These are phyloP conservation scores for Coniochaeta sp. DNA, from an alignment of 2,329 filamentous ascomycete species.

Conservation along the genomic window DNA sequence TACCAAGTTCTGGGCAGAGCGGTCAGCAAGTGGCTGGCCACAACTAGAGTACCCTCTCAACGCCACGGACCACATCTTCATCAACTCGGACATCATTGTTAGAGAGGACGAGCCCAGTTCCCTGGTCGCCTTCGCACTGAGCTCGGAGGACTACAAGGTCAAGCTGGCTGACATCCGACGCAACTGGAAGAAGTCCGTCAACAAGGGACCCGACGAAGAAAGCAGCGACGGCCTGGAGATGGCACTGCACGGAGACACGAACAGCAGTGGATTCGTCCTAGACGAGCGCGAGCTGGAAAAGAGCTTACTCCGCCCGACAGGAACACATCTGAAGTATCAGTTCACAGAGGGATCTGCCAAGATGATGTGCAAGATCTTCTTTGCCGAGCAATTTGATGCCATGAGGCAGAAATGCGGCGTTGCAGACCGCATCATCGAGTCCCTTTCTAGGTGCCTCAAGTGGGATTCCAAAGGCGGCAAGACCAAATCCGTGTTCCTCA, in stretches of 20 bases:
- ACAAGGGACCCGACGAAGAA: conserved; percentile 24
- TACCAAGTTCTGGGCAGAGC: conserved; percentile 96
- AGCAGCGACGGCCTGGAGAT: conserved; percentile 17
- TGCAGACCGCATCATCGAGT: conserved; percentile 89
- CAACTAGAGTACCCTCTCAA: conserved; percentile 87
- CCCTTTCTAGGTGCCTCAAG: conserved; percentile 87
- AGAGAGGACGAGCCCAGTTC: conserved; percentile 96
- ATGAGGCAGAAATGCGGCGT: conserved; percentile 88
- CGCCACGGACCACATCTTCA: conserved; percentile 87
- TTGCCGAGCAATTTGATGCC: conserved; percentile 95
- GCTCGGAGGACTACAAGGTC: conserved; percentile 75
- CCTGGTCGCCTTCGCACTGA: conserved; percentile 86
- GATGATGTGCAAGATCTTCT: conserved; percentile 98
- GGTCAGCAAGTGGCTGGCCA: conserved; percentile 91
- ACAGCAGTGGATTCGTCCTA: conserved; percentile 29
- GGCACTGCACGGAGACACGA: conserved; percentile 23
- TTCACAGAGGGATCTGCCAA: conserved; percentile 90
- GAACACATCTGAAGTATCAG: conserved; percentile 92
- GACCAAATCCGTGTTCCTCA: conserved; percentile 94
- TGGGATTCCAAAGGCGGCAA: conserved; percentile 98
- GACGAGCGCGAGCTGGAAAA: conserved; percentile 74
- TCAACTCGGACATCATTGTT: conserved; percentile 94
- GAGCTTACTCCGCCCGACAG: conserved; percentile 74
- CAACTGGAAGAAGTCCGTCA: conserved; percentile 35
- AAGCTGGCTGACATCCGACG: conserved; percentile 66